These are phyloP conservation scores for Gossypium sturtianum DNA, from an alignment of 345 rosid genomes.

Conservation along the genomic window DNA sequence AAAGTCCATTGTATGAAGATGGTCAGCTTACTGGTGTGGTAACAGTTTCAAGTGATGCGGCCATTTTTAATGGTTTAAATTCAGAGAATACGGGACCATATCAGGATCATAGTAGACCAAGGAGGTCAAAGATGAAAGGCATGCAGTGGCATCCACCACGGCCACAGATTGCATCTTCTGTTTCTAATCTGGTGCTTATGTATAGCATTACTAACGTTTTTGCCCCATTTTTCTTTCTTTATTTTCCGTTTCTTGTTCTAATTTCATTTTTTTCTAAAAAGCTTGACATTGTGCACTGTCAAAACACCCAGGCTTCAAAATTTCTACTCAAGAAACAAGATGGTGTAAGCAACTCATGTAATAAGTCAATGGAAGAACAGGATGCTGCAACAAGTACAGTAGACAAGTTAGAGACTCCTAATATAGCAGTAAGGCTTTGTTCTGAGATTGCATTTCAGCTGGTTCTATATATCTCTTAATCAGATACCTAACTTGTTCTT, in stretches of 20 bases:
- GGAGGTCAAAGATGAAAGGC: slow-evolving; percentile 38
- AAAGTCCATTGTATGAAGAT: slow-evolving; percentile 53
- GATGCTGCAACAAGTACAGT: slow-evolving; percentile 26
- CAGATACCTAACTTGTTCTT: slow-evolving; percentile 3
- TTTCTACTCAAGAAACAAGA: slow-evolving; percentile 38
- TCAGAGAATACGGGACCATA: slow-evolving; percentile 26
- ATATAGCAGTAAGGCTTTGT: slow-evolving; percentile 40
- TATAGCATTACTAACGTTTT: slow-evolving; percentile 15
- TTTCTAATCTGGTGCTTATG: slow-evolving; percentile 71
- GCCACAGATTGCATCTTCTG: slow-evolving; percentile 60
- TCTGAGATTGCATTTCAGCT: slow-evolving; percentile 1
- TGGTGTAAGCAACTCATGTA: slow-evolving; percentile 22
- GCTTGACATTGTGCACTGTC: slow-evolving; percentile 18
- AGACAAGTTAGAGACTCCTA: slow-evolving; percentile 40
- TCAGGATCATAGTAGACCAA: slow-evolving; percentile 26
- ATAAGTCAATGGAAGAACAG: slow-evolving; percentile 26
- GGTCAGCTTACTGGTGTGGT: slow-evolving; percentile 63
- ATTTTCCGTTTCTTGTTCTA: slow-evolving; percentile 2
- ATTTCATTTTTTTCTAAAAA: slow-evolving; percentile 1
- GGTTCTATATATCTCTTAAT: background rate
- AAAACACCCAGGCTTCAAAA: slow-evolving; percentile 53
- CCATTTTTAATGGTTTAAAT: slow-evolving; percentile 37
- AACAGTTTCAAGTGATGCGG: slow-evolving; percentile 73
- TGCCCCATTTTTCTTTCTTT: background rate
- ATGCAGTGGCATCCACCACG: slow-evolving; percentile 57